Conservation (phyloP, 306 rosid genomes). For the Begonia fuchsioides region DNA sequence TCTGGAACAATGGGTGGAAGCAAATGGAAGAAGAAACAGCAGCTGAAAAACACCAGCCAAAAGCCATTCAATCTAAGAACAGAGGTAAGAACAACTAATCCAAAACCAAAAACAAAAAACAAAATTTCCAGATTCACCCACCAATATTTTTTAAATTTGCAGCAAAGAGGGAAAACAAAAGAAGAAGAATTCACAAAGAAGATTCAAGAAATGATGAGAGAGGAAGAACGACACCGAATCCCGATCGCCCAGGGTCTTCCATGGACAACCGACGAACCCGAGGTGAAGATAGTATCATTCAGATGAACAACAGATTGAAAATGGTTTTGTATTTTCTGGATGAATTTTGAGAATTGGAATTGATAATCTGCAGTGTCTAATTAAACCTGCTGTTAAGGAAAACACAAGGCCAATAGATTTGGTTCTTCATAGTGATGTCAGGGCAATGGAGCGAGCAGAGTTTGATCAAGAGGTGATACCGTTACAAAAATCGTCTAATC, state of each 20-base stretch:
- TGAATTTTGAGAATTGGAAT: too few relatives aligned
- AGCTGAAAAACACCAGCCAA: conserved; percentile 44
- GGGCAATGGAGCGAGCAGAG: conserved; percentile 72
- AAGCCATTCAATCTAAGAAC: conserved; percentile 90
- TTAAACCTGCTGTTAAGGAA: conserved; percentile 68
- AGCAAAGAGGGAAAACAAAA: conserved; percentile 86
- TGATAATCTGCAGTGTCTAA: conserved; percentile 31
- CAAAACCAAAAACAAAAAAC: background rate
- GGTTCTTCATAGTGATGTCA: conserved; percentile 51
- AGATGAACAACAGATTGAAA: too few relatives aligned
- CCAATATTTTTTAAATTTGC: too few relatives aligned
- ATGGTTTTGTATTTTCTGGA: too few relatives aligned
- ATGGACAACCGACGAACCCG: conserved; percentile 93
- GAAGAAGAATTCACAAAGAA: conserved; percentile 72
- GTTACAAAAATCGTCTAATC: too few relatives aligned
- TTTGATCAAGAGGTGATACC: conserved; percentile 64
- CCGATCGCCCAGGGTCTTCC: conserved; percentile 96
- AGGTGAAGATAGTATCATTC: conserved; percentile 32
- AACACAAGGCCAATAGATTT: conserved; percentile 56
- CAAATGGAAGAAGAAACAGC: conserved; percentile 51
- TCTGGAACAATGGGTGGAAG: conserved; percentile 41
- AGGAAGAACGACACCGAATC: conserved; percentile 65
- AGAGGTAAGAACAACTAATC: conserved; percentile 32
- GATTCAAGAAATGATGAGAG: conserved; percentile 42
- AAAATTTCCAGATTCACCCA: too few relatives aligned